Base-by-base conservation (phyloP, 495 filamentous ascomycete species). In the Emericellopsis terricola region DNA sequence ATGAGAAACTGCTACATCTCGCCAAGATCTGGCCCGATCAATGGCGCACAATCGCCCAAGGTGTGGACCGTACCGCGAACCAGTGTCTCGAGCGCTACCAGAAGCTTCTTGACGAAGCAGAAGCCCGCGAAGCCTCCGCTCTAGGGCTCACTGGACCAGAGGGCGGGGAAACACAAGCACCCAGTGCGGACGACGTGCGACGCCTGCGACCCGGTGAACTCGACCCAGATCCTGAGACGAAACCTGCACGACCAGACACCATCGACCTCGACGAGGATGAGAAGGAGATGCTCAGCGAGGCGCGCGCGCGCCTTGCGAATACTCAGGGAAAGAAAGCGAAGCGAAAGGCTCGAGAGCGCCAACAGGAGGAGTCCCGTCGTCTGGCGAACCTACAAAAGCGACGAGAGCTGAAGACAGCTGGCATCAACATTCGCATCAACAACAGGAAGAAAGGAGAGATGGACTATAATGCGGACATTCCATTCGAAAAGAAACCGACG, bases 321-420 rank as follows among this genome's bases (percentile, higher is more conserved):
- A 94, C 87, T 21, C 86, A 94, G 53, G 89, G 89, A 51, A 96
- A 97, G 60, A 97, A 97, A 64, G 91, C 89, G 4, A 97, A 97
- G 65, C 70, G 89, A 36, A 97, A 97, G 63, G 91, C 89, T 31
- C 69, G 89, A 43, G 89, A 97, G 53, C 66, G 89, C 40, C 87
- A 96, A 53, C 68, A 96, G 38, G 91, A 96, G 50, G 91, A 96
- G 54, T 92, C 84, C 2, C 69, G 87, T 35, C 69, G 89, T 32
- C 56, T 96, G 27, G 89, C 91, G 1, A 69, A 84, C 17, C 60
- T 97, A 34, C 87, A 94, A 59, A 97, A 97, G 58, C 78, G 91
- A 16, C 73, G 89, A 18, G 89, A 97, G 55, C 68, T 97, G 23
- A 97, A 97, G 54, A 86, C 83, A 57, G 85, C 91, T 8, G 89